A percentile compares a stretch with the other conserved stretches of the same genome.
phyloP scores from a whole-genome alignment of 441 rosid genomes.

The Bruguiera hainesii region DNA sequence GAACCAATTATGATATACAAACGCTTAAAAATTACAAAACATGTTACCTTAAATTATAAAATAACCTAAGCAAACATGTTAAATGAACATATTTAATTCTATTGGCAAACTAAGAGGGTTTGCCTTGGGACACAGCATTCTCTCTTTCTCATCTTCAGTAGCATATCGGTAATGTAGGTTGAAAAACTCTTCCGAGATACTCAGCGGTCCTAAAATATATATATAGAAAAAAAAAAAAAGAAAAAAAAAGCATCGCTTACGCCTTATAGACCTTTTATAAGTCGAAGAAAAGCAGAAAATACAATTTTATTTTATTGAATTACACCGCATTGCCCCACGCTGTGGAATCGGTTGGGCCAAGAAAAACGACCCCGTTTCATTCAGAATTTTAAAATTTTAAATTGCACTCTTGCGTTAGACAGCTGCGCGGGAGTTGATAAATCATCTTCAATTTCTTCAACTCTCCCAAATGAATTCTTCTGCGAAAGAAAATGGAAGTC shows the following conservation, averaged over 20 bases:
- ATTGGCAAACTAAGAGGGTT: background rate
- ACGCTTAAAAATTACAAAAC: background rate
- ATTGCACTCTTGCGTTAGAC: no score
- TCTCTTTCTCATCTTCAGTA: background rate
- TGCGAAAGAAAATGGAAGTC: constrained; percentile 27
- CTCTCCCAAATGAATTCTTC: background rate
- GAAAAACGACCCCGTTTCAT: no score
- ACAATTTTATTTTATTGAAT: no score
- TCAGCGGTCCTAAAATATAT: constrained; percentile 9
- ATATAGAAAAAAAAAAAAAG: no score
- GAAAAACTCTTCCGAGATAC: constrained; percentile 18
- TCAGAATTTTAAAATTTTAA: no score
- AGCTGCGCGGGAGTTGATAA: no score
- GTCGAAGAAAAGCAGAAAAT: no score
- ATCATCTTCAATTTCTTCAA: background rate
- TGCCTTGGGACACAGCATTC: background rate
- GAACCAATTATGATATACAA: constrained; percentile 1
- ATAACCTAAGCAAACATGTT: background rate
- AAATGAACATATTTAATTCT: background rate
- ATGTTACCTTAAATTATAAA: constrained; percentile 3
- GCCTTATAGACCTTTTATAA: constrained; percentile 74
- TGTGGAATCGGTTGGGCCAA: no score
- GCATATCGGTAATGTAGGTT: background rate
- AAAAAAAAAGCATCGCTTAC: constrained; percentile 47
- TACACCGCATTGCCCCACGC: no score